These are phyloP conservation scores for Fusarium sp. DNA, from an alignment of 2,329 filamentous ascomycete species.

Conservation along the genomic window DNA sequence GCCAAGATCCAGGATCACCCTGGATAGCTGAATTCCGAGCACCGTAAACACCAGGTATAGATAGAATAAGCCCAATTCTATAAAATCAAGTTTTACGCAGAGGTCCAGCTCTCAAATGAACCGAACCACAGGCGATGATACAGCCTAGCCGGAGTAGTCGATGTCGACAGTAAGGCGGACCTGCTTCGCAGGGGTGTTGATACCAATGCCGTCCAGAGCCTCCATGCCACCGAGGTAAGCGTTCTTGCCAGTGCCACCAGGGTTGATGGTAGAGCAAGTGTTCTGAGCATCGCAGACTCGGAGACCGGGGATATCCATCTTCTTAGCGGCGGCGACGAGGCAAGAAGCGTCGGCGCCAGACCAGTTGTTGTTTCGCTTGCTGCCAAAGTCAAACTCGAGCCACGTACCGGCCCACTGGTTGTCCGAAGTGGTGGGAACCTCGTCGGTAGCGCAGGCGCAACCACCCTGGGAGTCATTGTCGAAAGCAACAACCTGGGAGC, in stretches of 20 bases:
- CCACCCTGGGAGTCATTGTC: constrained; percentile 63
- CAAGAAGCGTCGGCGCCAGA: constrained; percentile 65
- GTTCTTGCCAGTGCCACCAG: constrained; percentile 53
- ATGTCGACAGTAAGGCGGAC: constrained; percentile 51
- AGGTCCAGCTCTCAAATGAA: background rate
- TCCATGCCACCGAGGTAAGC: constrained; percentile 56
- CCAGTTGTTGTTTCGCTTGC: constrained; percentile 60
- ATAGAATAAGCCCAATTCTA: constrained; percentile 42
- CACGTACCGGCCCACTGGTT: constrained; percentile 61
- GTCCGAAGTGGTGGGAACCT: constrained; percentile 51
- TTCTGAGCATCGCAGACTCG: constrained; percentile 53
- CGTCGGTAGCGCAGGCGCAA: constrained; percentile 57
- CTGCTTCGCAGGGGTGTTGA: constrained; percentile 53
- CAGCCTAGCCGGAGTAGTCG: constrained; percentile 44
- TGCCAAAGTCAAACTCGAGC: constrained; percentile 64
- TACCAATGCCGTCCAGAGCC: constrained; percentile 55
- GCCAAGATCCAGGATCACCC: constrained; percentile 33
- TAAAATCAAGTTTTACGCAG: constrained; percentile 29
- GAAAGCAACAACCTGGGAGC: constrained; percentile 58
- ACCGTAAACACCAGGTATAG: constrained; percentile 45
- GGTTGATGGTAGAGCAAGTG: constrained; percentile 58
- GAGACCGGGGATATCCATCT: constrained; percentile 51
- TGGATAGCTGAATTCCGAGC: constrained; percentile 32
- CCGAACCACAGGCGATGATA: background rate
- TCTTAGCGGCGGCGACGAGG: constrained; percentile 55